Base-by-base conservation (phyloP, 129 eudicot genomes). In the Calendula officinalis region DNA sequence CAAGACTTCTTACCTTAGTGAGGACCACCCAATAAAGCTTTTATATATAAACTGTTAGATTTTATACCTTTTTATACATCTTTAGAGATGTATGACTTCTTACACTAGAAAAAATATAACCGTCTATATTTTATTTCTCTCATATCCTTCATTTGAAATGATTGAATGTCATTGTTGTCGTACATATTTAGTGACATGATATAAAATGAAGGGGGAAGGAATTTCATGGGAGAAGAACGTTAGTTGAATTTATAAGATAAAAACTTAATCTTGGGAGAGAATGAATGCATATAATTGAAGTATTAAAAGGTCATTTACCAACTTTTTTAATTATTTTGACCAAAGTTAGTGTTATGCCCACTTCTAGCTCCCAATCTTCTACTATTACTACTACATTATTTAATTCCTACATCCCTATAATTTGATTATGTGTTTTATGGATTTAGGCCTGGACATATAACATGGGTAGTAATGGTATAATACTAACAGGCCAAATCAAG, bases 11-110 rank as follows among this genome's bases (percentile, higher is more conserved):
- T 64, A 65, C 78, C 71, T n/a, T 44, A 14, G 67, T 50, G 48
- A 66, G 68, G 72, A 45, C 73, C 73, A 60, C 72, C 68, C 68
- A 71, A 40, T 22, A 49, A 66, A 49, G 69, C n/a, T 33, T 72
- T 58, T 66, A 38, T 15, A 66, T 50, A 52, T 35, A 45, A 69
- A 69, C 33, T 66, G 55, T 62, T 66, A 74, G 66, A 74, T 58
- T 74, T 61, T 68, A 74, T 58, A 66, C 56, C 68, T 11, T 74
- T 73, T 74, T 57, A 9, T 48, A 16, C 54, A 62, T 35, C 57
- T 49, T 49, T 47, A 22, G 2, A 22, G 30, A n/a, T n/a, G 30
- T 22, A 22, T 22, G 30, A n/a, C n/a, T n/a, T n/a, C n/a, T n/a
- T n/a, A n/a, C n/a, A n/a, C n/a, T n/a, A n/a, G n/a, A n/a, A n/a